Evolutionary conservation across 345 rosid species (phyloP), one percentile per base, ranked within the genome.

Genomic region (Kernera saxatilis): DNA sequence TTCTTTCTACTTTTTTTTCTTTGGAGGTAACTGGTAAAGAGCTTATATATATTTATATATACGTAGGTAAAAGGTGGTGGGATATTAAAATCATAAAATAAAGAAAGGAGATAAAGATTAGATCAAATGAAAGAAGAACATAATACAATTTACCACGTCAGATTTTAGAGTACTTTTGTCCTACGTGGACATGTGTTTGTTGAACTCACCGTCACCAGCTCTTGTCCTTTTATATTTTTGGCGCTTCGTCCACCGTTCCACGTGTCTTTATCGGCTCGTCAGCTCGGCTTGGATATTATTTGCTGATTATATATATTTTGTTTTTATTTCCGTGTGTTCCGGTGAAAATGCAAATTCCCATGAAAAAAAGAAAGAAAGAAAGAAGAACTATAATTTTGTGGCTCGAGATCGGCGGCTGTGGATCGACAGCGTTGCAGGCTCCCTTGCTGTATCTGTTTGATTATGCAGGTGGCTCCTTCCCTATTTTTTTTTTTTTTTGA

Each of bases 121-220:
- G 53, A 30, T 35, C 49, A 56, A 41, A 26, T 15, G 32, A 9
- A 63, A 30, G 5, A 55, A 60, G 56, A 56, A 33, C 55, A 52
- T 51, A 67, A 67, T 23, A 60, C 46, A 4, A 60, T 23, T 25
- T 52, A 58, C 78, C 78, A 60, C 74, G 44, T 75, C 56, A 0
- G 69, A 25, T 33, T 74, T 14, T 2, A 3, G 12, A n/a, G 52
- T 32, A 58, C 72, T 60, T 68, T 59, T 4, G 2, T 51, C 63
- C 55, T 43, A 68, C 78, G 74, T 75, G 78, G 73, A 51, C 57
- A 52, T 60, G 73, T 74, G 50, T 74, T 74, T 74, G 74, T 67
- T 67, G 69, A 60, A 51, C 69, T 56, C 72, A 56, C 13, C 66
- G 65, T 50, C 63, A 67, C 73, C 73, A 74, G 33, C 78, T 74